Conservation (phyloP, 2,329 filamentous ascomycete species). For the Colletotrichum brevisporum region DNA sequence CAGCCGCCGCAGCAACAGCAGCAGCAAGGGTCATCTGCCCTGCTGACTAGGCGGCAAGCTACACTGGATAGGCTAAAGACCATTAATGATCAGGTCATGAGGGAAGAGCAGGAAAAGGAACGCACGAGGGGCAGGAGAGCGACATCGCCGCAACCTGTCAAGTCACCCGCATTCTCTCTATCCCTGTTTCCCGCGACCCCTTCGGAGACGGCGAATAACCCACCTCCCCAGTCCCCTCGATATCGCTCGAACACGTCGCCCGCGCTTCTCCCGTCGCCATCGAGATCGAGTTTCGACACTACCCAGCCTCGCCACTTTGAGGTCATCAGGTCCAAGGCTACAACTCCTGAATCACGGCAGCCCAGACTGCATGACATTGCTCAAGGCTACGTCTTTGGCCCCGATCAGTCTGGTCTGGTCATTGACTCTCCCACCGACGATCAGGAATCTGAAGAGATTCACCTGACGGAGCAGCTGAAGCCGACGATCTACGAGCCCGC, state of each 20-base stretch:
- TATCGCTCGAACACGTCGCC: slow-evolving; percentile 70
- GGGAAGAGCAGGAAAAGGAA: slow-evolving; percentile 53
- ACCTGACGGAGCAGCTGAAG: slow-evolving; percentile 49
- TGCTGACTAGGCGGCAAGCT: slow-evolving; percentile 71
- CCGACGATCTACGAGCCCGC: slow-evolving; percentile 58
- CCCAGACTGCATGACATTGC: slow-evolving; percentile 6
- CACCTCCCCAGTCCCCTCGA: slow-evolving; percentile 54
- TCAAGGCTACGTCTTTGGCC: slow-evolving; percentile 48
- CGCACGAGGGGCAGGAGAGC: slow-evolving; percentile 56
- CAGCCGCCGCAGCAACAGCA: slow-evolving; percentile 52
- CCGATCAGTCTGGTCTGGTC: slow-evolving; percentile 53
- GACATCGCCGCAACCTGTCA: slow-evolving; percentile 63
- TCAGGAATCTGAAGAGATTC: slow-evolving; percentile 44
- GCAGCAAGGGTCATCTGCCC: slow-evolving; percentile 57
- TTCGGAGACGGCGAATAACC: slow-evolving; percentile 40
- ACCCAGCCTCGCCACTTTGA: slow-evolving; percentile 15
- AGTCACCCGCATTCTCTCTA: slow-evolving; percentile 47
- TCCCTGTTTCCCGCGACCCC: slow-evolving; percentile 60
- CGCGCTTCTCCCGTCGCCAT: slow-evolving; percentile 61
- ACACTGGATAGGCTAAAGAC: slow-evolving; percentile 71
- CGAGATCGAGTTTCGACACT: slow-evolving; percentile 51
- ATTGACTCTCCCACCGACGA: slow-evolving; percentile 58
- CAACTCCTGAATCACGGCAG: slow-evolving; percentile 11
- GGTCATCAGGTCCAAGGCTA: slow-evolving; percentile 7
- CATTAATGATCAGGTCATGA: slow-evolving; percentile 60